Conservation (phyloP, 306 rosid species). For the Potentilla sterilis region DNA sequence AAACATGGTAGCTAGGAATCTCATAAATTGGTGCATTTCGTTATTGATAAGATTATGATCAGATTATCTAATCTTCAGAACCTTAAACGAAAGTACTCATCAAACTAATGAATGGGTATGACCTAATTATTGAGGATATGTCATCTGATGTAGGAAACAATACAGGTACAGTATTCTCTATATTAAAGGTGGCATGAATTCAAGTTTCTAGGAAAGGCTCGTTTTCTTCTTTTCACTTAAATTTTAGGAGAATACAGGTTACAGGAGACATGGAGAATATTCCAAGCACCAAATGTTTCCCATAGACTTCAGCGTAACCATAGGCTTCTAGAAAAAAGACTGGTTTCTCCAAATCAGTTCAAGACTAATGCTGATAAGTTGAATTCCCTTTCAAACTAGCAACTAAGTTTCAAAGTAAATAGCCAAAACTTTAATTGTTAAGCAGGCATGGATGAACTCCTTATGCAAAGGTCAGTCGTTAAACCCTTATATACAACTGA, state of each 20-base stretch:
- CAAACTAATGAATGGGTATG: background rate
- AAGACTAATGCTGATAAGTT: background rate
- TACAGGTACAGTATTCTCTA: background rate
- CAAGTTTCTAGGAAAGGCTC: background rate
- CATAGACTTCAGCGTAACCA: no score
- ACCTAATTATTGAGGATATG: background rate
- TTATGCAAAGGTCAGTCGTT: background rate
- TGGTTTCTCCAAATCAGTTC: background rate
- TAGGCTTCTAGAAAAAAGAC: background rate
- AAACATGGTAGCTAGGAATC: background rate
- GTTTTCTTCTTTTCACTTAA: background rate
- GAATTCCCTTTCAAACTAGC: background rate
- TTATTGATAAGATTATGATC: background rate
- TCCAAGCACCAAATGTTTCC: background rate
- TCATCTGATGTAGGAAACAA: background rate
- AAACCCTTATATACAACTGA: background rate
- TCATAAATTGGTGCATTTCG: background rate
- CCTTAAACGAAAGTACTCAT: background rate
- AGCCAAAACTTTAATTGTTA: background rate
- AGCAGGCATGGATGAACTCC: background rate
- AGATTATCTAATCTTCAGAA: background rate
- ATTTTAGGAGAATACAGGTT: background rate
- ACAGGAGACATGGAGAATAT: background rate
- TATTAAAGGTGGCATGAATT: background rate
- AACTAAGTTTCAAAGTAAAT: background rate